Evolutionary conservation across 192 early-diverging fungal species (phyloP).

Genomic region (Phycomyces nitens): DNA sequence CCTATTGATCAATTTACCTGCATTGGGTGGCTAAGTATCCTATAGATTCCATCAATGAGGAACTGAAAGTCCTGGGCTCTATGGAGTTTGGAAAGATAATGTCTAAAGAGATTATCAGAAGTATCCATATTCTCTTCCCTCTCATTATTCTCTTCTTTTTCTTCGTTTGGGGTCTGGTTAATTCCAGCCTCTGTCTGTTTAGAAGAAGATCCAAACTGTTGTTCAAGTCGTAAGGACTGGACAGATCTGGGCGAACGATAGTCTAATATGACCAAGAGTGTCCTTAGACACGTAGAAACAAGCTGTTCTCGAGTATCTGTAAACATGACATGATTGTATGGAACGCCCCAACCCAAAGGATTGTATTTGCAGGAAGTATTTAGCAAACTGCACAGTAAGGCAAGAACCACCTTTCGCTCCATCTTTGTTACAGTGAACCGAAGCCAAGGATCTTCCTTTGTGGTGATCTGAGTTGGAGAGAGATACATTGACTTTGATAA

Average conservation of each 20-base stretch:
- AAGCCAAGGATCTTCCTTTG: slow-evolving; percentile 57
- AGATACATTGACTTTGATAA: slow-evolving; percentile 81
- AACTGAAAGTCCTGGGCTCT: slow-evolving; percentile 82
- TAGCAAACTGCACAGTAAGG: slow-evolving; percentile 81
- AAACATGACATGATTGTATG: slow-evolving; percentile 81
- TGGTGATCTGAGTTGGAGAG: slow-evolving; percentile 42
- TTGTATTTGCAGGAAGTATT: slow-evolving; percentile 83
- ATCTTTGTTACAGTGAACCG: slow-evolving; percentile 45
- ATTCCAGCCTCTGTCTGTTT: neutral
- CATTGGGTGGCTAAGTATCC: slow-evolving; percentile 81
- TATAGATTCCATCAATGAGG: slow-evolving; percentile 68
- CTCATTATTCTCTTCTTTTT: neutral
- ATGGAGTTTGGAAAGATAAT: slow-evolving; percentile 79
- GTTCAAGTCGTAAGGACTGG: neutral
- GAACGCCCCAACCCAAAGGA: slow-evolving; percentile 79
- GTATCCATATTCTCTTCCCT: neutral
- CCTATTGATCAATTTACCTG: slow-evolving; percentile 26
- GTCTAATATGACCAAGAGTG: slow-evolving; percentile 64
- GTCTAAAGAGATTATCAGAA: slow-evolving; percentile 68
- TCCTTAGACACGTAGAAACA: slow-evolving; percentile 65
- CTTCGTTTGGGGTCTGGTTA: neutral
- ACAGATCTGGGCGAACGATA: slow-evolving; percentile 43
- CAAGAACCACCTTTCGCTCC: slow-evolving; percentile 69
- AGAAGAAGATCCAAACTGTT: no score
- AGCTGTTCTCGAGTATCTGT: slow-evolving; percentile 71